A percentile compares a stretch with the other conserved stretches of the same genome.
These are phyloP conservation scores for Tolypocladium ophioglossoides DNA, from an alignment of 2,329 filamentous ascomycete genomes.

Conservation along the genomic window DNA sequence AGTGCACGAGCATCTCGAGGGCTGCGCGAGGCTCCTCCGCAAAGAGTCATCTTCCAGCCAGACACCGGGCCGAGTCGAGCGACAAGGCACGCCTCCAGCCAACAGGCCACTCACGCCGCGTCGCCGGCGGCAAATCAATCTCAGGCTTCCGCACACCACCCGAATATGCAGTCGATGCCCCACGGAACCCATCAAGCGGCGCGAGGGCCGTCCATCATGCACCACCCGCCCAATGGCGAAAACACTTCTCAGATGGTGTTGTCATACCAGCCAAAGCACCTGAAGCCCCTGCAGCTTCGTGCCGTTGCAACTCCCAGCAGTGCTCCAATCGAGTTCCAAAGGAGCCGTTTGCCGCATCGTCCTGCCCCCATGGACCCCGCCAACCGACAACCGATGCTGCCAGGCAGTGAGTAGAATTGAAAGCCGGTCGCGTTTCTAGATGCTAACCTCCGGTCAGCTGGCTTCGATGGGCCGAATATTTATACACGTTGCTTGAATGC, in stretches of 20 bases:
- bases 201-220: slow-evolving; percentile 33
- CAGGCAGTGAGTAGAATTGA: slow-evolving; percentile 46
- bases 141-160: slow-evolving; percentile 21
- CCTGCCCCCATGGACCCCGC: slow-evolving; percentile 13
- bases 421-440: neutral
- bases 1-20: slow-evolving; percentile 51
- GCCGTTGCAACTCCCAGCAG: slow-evolving; percentile 67
- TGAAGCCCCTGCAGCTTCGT: slow-evolving; percentile 55
- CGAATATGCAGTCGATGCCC: slow-evolving; percentile 18
- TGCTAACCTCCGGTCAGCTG: slow-evolving; percentile 23
- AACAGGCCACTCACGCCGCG: slow-evolving; percentile 23
- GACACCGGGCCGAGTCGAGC: slow-evolving; percentile 58
- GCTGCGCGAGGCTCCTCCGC: slow-evolving; percentile 72
- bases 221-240: slow-evolving; percentile 45
- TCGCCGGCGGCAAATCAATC: slow-evolving; percentile 15
- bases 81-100: slow-evolving; percentile 45
- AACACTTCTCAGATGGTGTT: slow-evolving; percentile 50
- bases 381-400: slow-evolving; percentile 37
- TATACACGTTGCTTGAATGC: slow-evolving; percentile 82
- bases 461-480: slow-evolving; percentile 74
- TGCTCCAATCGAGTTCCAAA: slow-evolving; percentile 54
- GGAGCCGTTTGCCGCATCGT: slow-evolving; percentile 31
- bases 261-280: slow-evolving; percentile 57
- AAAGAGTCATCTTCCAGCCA: slow-evolving; percentile 75
- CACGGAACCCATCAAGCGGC: slow-evolving; percentile 18